Conservation (phyloP, 768 basidiomycete genomes). For the Phlegmacium glaucopus region DNA sequence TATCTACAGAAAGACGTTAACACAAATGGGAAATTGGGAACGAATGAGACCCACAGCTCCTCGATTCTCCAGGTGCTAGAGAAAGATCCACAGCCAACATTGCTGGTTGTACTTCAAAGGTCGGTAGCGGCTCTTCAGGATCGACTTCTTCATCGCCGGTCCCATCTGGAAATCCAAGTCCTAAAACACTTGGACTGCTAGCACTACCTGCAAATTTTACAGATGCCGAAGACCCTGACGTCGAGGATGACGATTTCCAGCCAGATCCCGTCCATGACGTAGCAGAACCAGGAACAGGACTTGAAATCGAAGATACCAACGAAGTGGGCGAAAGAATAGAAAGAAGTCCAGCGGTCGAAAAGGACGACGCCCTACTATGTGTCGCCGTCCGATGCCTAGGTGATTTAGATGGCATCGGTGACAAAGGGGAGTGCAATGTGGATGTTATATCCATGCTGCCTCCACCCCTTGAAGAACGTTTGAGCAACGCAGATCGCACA, state of each 20-base stretch:
- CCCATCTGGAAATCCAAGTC: conserved; percentile 11
- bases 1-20: conserved; percentile 47
- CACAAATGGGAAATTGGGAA: background rate
- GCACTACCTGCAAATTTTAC: conserved; percentile 10
- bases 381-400: conserved; percentile 27
- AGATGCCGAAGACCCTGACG: conserved; percentile 5
- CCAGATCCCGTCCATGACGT: conserved; percentile 1
- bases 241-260: conserved; percentile 4
- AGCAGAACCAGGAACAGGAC: conserved; percentile 9
- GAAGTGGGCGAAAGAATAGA: conserved; percentile 44
- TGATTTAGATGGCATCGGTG: conserved; percentile 6
- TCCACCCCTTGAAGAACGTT: conserved; percentile 54
- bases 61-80: conserved; percentile 79
- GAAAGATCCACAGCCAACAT: conserved; percentile 88
- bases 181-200: conserved; percentile 11
- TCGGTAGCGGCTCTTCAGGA: conserved; percentile 70
- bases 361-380: conserved; percentile 49
- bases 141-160: conserved; percentile 39
- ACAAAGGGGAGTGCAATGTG: conserved; percentile 27
- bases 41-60: conserved; percentile 60
- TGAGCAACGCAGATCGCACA: conserved; percentile 49
- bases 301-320: conserved; percentile 16
- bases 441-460: conserved; percentile 79
- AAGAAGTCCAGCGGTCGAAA: conserved; percentile 45
- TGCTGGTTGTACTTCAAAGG: conserved; percentile 79